Percentiles rank a stretch among this genome's conserved stretches.
Conservation (phyloP, 2,329 filamentous ascomycete species). For the Cercospora sp. region DNA sequence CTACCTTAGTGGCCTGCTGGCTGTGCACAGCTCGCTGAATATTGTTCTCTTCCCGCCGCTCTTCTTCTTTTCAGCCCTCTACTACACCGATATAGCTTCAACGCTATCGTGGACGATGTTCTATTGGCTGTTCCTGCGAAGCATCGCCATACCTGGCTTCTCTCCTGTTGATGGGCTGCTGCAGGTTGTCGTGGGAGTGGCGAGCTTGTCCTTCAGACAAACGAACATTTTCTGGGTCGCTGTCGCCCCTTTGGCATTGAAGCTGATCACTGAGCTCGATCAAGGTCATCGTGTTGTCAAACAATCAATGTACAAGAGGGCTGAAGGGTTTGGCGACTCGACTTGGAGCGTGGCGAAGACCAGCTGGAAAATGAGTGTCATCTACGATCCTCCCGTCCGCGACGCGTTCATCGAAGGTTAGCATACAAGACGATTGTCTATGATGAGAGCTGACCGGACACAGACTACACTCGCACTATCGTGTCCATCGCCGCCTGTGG, state of each 20-base stretch:
- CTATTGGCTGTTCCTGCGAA: conserved; percentile 56
- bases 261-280: conserved; percentile 51
- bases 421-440: background rate
- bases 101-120: conserved; percentile 71
- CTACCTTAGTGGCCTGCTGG: conserved; percentile 19
- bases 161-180: conserved; percentile 22
- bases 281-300: conserved; percentile 50
- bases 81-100: conserved; percentile 90
- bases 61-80: conserved; percentile 94
- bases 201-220: conserved; percentile 76
- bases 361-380: conserved; percentile 43
- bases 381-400: conserved; percentile 53
- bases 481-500: conserved; percentile 65
- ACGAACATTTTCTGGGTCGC: conserved; percentile 97
- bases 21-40: conserved; percentile 66
- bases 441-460: background rate
- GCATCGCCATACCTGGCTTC: conserved; percentile 32
- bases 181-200: conserved; percentile 58
- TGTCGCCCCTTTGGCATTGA: conserved; percentile 65
- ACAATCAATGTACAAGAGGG: conserved; percentile 34
- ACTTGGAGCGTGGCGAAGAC: conserved; percentile 34
- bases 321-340: conserved; percentile 36
- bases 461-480: conserved; percentile 42
- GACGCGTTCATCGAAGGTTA: conserved; percentile 53
- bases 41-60: conserved; percentile 82